These are phyloP conservation scores for Paraglomus occultum DNA, from an alignment of 192 early-diverging fungal species.

Conservation along the genomic window DNA sequence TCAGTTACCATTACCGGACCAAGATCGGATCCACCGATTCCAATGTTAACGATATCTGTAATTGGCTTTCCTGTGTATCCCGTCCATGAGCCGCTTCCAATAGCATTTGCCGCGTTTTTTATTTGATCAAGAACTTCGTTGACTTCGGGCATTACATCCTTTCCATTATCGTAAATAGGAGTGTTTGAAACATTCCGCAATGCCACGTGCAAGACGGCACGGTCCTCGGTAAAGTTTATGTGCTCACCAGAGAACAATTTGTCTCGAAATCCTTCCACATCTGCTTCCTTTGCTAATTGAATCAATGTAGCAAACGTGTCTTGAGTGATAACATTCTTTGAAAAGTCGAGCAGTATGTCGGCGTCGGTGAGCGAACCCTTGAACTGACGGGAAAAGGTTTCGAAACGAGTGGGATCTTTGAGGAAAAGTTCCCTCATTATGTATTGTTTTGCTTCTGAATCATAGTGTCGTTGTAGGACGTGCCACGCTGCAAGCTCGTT, in stretches of 20 bases:
- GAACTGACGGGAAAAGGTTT: constrained; percentile 74
- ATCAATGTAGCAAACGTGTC: constrained; percentile 81
- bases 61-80: constrained; percentile 95
- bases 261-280: constrained; percentile 83
- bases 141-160: constrained; percentile 94
- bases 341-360: constrained; percentile 87
- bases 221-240: constrained; percentile 97
- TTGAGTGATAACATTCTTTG: constrained; percentile 90
- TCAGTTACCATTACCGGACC: constrained; percentile 99
- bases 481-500: constrained; percentile 82
- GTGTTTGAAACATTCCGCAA: constrained; percentile 84
- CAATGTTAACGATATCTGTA: constrained; percentile 97
- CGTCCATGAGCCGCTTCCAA: constrained; percentile 91
- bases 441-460: constrained; percentile 67
- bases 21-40: constrained; percentile 97
- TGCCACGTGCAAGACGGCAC: constrained; percentile 94
- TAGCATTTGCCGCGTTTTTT: constrained; percentile 73
- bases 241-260: constrained; percentile 94
- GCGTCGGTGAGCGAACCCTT: constrained; percentile 55
- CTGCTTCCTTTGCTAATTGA: constrained; percentile 77
- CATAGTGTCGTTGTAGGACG: constrained; percentile 87
- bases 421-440: constrained; percentile 81
- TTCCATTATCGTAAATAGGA: constrained; percentile 84
- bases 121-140: constrained; percentile 94
- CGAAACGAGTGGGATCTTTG: constrained; percentile 74